Percentiles rank a stretch among this genome's conserved stretches.
Evolutionary conservation across 306 rosid species (phyloP).

Genomic region (Fragaria vesca): DNA sequence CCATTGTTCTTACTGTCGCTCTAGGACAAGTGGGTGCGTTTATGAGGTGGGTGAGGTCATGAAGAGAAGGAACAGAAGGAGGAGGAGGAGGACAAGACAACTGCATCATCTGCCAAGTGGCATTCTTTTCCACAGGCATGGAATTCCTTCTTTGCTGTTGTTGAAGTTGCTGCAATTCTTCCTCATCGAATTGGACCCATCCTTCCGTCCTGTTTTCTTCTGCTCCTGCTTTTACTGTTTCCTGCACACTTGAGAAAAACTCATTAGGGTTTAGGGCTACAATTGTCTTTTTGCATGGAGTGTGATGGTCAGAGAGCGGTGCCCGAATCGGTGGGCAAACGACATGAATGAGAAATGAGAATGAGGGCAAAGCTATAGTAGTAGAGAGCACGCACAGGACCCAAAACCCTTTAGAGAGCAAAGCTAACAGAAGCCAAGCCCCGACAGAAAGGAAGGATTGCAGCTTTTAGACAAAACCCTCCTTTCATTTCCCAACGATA

Average conservation of each 20-base stretch:
- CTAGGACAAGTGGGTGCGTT: slow-evolving; percentile 28
- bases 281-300: slow-evolving; percentile 40
- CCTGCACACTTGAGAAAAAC: slow-evolving; percentile 37
- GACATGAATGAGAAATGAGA: slow-evolving; percentile 36
- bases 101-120: slow-evolving; percentile 87
- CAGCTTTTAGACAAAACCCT: slow-evolving; percentile 63
- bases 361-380: slow-evolving; percentile 1
- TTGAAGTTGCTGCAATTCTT: slow-evolving; percentile 57
- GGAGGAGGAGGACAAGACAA: slow-evolving; percentile 37
- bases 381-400: slow-evolving; percentile 49
- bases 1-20: slow-evolving; percentile 26
- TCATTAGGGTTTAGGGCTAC: slow-evolving; percentile 33
- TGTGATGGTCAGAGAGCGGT: slow-evolving; percentile 19
- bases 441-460: slow-evolving; percentile 94
- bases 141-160: slow-evolving; percentile 51
- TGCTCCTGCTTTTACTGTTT: slow-evolving; percentile 49
- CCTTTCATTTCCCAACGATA: slow-evolving; percentile 87
- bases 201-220: slow-evolving; percentile 62
- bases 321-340: slow-evolving; percentile 31
- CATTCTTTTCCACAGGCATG: slow-evolving; percentile 56
- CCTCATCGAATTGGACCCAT: slow-evolving; percentile 72
- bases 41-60: slow-evolving; percentile 39
- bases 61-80: not conserved
- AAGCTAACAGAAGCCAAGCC: slow-evolving; percentile 51
- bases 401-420: slow-evolving; percentile 39